Conservation (phyloP, 1,284 basidiomycete genomes). For the Mycena sp. region DNA sequence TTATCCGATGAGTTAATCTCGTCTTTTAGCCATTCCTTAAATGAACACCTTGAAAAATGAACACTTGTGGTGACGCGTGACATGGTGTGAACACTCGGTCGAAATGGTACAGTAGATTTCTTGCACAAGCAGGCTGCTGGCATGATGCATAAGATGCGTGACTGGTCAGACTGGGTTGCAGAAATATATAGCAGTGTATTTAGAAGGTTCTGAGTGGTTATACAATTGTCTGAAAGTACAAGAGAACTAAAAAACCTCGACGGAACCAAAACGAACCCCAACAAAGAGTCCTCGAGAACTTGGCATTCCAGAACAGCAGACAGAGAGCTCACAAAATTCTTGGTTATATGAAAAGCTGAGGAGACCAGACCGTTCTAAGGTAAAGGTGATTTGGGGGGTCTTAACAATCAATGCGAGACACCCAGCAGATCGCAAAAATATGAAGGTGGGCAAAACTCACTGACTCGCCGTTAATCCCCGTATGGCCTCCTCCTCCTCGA, state of each 20-base stretch:
- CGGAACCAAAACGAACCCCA: neutral
- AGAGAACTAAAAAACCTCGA: neutral
- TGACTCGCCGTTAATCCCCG: slow-evolving; percentile 12
- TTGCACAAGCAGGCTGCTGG: neutral
- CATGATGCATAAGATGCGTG: neutral
- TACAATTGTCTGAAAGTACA: neutral
- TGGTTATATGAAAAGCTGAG: neutral
- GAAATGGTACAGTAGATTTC: too few species aligned
- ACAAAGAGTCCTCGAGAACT: neutral
- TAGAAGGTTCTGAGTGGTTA: neutral
- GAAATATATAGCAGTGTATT: neutral
- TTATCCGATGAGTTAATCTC: too few species aligned
- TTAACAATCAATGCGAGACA: neutral
- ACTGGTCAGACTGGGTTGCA: neutral
- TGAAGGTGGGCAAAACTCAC: too few species aligned
- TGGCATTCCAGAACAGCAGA: neutral
- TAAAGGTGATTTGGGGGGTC: neutral
- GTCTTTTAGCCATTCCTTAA: too few species aligned
- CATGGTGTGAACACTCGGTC: too few species aligned
- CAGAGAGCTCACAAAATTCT: neutral
- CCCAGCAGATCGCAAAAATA: neutral
- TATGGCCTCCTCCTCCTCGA: slow-evolving; percentile 20
- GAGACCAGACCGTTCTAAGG: too few species aligned
- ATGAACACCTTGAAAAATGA: too few species aligned
- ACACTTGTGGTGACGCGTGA: too few species aligned